These are phyloP conservation scores for Phaeotremella skinneri DNA, from an alignment of 768 basidiomycete genomes.

Conservation along the genomic window DNA sequence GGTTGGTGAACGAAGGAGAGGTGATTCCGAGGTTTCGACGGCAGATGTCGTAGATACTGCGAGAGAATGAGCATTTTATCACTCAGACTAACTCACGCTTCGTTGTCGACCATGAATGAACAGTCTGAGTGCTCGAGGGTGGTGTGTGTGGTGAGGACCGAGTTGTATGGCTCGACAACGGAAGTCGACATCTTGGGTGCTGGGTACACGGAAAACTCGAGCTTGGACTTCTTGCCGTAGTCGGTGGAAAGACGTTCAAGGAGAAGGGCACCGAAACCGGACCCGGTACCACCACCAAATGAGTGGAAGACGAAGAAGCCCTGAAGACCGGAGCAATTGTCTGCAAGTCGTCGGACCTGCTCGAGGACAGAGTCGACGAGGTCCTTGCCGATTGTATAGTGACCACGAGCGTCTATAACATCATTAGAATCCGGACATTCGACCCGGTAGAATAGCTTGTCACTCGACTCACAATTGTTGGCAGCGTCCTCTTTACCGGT, in stretches of 20 bases:
- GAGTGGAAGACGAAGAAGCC: slow-evolving; percentile 99
- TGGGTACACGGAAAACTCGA: slow-evolving; percentile 97
- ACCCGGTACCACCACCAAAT: slow-evolving; percentile 98
- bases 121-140: slow-evolving; percentile 99
- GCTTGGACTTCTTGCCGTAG: slow-evolving; percentile 98
- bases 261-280: slow-evolving; percentile 95
- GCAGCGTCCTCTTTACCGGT: slow-evolving; percentile 99
- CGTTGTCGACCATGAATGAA: slow-evolving; percentile 99
- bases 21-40: slow-evolving; percentile 84
- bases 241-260: slow-evolving; percentile 96
- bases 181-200: slow-evolving; percentile 92
- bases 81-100: slow-evolving; percentile 57
- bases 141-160: slow-evolving; percentile 92
- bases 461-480: slow-evolving; percentile 75
- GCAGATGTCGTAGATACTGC: slow-evolving; percentile 95
- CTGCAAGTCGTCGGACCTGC: slow-evolving; percentile 90
- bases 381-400: slow-evolving; percentile 99
- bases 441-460: neutral
- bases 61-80: slow-evolving; percentile 2
- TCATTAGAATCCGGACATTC: slow-evolving; percentile 8
- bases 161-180: slow-evolving; percentile 98
- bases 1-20: slow-evolving; percentile 84
- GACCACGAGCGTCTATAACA: slow-evolving; percentile 99
- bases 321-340: slow-evolving; percentile 96
- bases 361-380: slow-evolving; percentile 96